phyloP scores from a whole-genome alignment of 805 yeast genomes.

The Candida caryicola region DNA sequence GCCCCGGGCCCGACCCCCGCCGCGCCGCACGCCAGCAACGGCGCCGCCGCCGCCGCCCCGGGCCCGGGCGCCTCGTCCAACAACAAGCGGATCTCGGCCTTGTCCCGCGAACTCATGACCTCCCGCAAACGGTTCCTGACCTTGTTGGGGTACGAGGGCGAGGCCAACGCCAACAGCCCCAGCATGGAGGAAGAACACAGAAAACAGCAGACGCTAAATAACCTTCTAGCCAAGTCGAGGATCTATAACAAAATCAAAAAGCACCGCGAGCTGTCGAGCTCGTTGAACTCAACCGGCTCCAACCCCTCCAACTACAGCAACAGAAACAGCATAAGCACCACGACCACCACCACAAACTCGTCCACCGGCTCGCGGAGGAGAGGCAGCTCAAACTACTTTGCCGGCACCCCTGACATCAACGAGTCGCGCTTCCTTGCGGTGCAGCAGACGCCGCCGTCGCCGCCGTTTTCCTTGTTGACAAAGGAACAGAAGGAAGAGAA shows the following conservation, averaged over 20 bases:
- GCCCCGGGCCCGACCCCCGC: no score
- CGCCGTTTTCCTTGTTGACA: conserved; percentile 14
- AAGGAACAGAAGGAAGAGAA: conserved; percentile 27
- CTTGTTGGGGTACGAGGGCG: conserved; percentile 7
- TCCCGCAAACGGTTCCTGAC: conserved; percentile 8
- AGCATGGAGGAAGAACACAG: conserved; percentile 12
- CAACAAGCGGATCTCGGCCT: conserved; percentile 3
- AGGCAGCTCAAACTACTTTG: conserved; percentile 11
- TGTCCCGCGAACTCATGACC: conserved; percentile 1
- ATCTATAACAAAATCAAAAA: conserved; percentile 37
- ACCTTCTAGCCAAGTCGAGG: conserved; percentile 30
- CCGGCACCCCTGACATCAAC: conserved; percentile 8
- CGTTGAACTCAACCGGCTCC: conserved; percentile 22
- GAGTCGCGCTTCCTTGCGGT: conserved; percentile 8
- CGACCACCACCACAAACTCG: conserved; percentile 19
- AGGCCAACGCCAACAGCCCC: background rate
- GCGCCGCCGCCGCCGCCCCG: conserved; percentile 1
- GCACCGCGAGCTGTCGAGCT: conserved; percentile 35
- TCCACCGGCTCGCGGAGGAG: conserved; percentile 22
- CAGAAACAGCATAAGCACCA: conserved; percentile 22
- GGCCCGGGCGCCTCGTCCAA: background rate
- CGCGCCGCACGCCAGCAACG: conserved; percentile 1
- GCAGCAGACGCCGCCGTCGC: conserved; percentile 7
- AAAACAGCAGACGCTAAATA: conserved; percentile 19
- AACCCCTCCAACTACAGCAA: conserved; percentile 15